Base-by-base conservation (phyloP, 352 stramenopile genomes). In the Phytophthora kernoviae region DNA sequence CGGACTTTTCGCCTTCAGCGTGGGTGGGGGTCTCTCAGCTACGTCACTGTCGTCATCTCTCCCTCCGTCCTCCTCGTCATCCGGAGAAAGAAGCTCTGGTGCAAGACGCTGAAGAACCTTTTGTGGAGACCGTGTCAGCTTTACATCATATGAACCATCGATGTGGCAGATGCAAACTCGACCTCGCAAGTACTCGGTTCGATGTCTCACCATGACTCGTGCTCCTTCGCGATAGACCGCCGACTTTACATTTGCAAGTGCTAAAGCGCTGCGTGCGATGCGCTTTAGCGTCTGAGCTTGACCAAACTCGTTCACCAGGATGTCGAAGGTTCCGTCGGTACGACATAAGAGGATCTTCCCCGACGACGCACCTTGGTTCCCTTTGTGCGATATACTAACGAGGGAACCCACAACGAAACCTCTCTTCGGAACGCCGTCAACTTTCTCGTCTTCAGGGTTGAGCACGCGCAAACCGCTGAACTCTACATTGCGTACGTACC, bases 281-380 rank as follows among this genome's bases (percentile, higher is more conserved):
- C 74, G 76, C 21, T 70, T 55, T 14, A 85, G 40, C 18, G 68
- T 75, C 60, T 90, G 72, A 5, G 62, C 56, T 24, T 68, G 61
- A 9, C 71, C 74, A 21, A 77, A 69, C 20, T 92, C 69, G 43
- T 87, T 66, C 6, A 84, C 54, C 12, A 82, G 53, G 22, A 94
- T 58, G 58, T 91, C 81, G 20, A 80, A 90, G 8, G 75, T 91
- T 51, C 74, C 70, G 41, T 94, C 71, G 1, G 73, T 78, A 7
- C 79, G 72, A 22, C 77, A 89, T 22, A 58, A 54, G 22, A 79
- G 26, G 17, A 94, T 83, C 41, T 76, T 81, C 74, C 84, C 15
- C 68, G 58, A 1, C 77, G 71, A 1, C 65, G 68, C n/a, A 66
- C 62, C 37, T 81, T 85, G 4, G 81, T 88, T 30, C 70, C 69